A percentile compares a stretch with the other conserved stretches of the same genome.
Evolutionary conservation across 2,329 filamentous ascomycete genomes (phyloP).

Genomic region (Fonsecaea monophora): DNA sequence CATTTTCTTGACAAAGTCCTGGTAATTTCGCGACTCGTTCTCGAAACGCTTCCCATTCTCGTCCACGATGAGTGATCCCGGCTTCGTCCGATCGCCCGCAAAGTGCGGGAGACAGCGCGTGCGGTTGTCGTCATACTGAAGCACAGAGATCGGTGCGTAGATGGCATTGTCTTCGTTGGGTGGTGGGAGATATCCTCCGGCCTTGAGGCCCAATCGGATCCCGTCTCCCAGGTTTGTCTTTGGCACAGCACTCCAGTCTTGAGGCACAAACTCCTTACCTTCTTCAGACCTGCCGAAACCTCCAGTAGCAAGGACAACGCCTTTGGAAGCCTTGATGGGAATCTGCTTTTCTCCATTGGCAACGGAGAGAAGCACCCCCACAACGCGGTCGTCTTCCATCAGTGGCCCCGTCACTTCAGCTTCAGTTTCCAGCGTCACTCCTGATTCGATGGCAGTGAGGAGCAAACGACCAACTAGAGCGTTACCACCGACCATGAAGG

Average conservation of each 20-base stretch:
- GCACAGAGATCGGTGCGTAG: conserved; percentile 1
- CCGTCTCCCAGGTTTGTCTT: conserved; percentile 8
- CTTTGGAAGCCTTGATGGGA: conserved; percentile 5
- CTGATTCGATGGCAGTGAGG: not conserved
- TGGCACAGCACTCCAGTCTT: not conserved
- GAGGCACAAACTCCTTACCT: not conserved
- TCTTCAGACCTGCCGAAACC: conserved; percentile 7
- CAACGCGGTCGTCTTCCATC: not conserved
- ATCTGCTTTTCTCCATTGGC: not conserved
- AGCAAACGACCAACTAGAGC: conserved; percentile 9
- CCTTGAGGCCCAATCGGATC: not conserved
- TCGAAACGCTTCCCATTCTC: conserved; percentile 20
- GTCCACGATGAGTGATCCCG: conserved; percentile 18
- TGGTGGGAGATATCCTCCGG: conserved; percentile 3
- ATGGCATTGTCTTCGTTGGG: conserved; percentile 7
- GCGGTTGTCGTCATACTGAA: not conserved
- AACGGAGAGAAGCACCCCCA: not conserved
- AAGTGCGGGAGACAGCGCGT: conserved; percentile 15
- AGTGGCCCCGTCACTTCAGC: not conserved
- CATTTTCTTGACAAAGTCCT: conserved; percentile 1
- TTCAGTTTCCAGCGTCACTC: not conserved
- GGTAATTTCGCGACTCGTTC: conserved; percentile 25
- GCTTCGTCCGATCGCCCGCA: conserved; percentile 17
- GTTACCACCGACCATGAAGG: conserved; percentile 1
- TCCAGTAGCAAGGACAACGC: conserved; percentile 6